phyloP scores from a whole-genome alignment of 2,329 filamentous ascomycete species.

The Emmonsia crescens region DNA sequence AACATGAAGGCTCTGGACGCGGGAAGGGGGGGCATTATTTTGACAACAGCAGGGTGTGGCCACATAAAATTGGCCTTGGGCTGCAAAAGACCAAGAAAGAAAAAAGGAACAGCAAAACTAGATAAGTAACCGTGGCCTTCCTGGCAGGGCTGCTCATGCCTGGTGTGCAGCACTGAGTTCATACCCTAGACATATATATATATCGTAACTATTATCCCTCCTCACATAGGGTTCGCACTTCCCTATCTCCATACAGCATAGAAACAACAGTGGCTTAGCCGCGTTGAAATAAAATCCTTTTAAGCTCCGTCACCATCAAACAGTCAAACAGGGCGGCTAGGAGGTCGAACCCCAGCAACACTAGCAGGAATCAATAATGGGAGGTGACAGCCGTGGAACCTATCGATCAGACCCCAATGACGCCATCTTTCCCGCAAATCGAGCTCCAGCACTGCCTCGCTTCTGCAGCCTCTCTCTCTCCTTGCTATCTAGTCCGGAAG shows the following conservation, averaged over 20 bases:
- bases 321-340: neutral
- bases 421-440: constrained; percentile 45
- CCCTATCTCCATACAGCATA: neutral
- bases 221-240: neutral
- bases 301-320: neutral
- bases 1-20: neutral
- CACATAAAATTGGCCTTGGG: neutral
- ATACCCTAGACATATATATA: neutral
- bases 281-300: neutral
- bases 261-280: neutral
- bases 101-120: neutral
- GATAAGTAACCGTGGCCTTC: neutral
- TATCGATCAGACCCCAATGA: constrained; percentile 19
- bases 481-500: constrained; percentile 24
- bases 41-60: neutral
- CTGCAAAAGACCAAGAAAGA: neutral
- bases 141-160: neutral
- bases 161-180: neutral
- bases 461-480: constrained; percentile 68
- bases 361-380: neutral
- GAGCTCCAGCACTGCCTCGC: constrained; percentile 64
- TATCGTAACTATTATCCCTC: neutral
- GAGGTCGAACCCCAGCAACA: neutral
- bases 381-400: neutral
- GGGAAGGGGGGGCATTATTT: neutral